Evolutionary conservation across 495 filamentous ascomycete genomes (phyloP).

Genomic region (Aspergillus nidulans): DNA sequence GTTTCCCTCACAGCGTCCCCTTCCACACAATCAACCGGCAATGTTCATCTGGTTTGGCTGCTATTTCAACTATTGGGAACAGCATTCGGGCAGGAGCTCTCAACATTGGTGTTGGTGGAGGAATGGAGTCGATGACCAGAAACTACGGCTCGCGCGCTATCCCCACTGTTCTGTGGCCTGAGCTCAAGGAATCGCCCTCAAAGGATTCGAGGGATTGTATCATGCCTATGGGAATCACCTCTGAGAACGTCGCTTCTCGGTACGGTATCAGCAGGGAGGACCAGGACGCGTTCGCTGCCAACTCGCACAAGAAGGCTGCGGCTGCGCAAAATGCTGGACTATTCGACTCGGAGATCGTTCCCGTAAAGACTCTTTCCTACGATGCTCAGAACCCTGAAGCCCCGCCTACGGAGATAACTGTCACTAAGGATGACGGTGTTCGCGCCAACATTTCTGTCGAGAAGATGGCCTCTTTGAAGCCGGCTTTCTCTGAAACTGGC

Average conservation of each 20-base stretch:
- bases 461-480: conserved; percentile 73
- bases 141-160: conserved; percentile 84
- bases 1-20: conserved; percentile 66
- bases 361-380: conserved; percentile 59
- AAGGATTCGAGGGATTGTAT: conserved; percentile 79
- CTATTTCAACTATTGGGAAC: conserved; percentile 66
- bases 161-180: conserved; percentile 74
- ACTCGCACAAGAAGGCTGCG: conserved; percentile 66
- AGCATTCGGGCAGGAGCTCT: conserved; percentile 68
- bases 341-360: conserved; percentile 76
- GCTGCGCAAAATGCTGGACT: conserved; percentile 61
- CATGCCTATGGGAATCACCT: conserved; percentile 92
- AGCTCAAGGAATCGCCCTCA: conserved; percentile 56
- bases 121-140: conserved; percentile 90
- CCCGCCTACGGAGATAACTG: conserved; percentile 54
- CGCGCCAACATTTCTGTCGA: conserved; percentile 60
- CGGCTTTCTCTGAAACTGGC: conserved; percentile 71
- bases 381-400: conserved; percentile 56
- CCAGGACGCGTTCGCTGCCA: conserved; percentile 78
- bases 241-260: conserved; percentile 79
- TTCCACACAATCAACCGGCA: conserved; percentile 87
- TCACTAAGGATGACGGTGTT: conserved; percentile 79
- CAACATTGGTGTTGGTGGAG: conserved; percentile 76
- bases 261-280: conserved; percentile 70
- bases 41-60: conserved; percentile 71